Conservation (phyloP, 2,329 filamentous ascomycete species). For the Talaromyces sp. region DNA sequence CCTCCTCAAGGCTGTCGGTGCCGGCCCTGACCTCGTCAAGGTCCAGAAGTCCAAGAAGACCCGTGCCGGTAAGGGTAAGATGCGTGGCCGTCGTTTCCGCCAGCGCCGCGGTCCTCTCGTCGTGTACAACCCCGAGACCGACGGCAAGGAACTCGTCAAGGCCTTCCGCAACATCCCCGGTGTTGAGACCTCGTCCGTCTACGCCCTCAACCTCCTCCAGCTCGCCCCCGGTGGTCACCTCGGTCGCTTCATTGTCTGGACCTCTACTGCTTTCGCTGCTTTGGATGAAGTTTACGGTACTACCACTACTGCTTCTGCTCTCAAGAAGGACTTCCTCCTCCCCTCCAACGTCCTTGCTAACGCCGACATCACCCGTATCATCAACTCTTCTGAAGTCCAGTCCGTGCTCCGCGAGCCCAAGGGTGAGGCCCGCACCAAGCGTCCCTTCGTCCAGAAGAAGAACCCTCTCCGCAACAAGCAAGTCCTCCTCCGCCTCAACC, state of each 20-base stretch:
- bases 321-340: constrained; percentile 99
- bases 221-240: constrained; percentile 98
- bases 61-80: constrained; percentile 97
- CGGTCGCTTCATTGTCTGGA: constrained; percentile 98
- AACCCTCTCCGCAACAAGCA: constrained; percentile 99
- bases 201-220: constrained; percentile 96
- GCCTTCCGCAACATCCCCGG: constrained; percentile 99
- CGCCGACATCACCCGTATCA: constrained; percentile 93
- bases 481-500: constrained; percentile 97
- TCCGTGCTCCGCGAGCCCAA: constrained; percentile 88
- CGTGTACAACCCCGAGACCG: constrained; percentile 93
- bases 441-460: constrained; percentile 95
- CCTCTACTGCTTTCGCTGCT: constrained; percentile 92
- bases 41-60: constrained; percentile 96
- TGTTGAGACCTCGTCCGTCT: constrained; percentile 94
- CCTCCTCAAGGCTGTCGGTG: constrained; percentile 88
- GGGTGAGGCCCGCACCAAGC: constrained; percentile 87
- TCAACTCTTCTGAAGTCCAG: constrained; percentile 99
- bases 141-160: constrained; percentile 88
- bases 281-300: constrained; percentile 96
- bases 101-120: constrained; percentile 97
- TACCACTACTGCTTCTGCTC: constrained; percentile 80
- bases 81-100: constrained; percentile 92
- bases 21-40: constrained; percentile 88
- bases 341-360: constrained; percentile 90